Conservation (phyloP, 768 basidiomycete genomes). For the Trametes cinnabarina region DNA sequence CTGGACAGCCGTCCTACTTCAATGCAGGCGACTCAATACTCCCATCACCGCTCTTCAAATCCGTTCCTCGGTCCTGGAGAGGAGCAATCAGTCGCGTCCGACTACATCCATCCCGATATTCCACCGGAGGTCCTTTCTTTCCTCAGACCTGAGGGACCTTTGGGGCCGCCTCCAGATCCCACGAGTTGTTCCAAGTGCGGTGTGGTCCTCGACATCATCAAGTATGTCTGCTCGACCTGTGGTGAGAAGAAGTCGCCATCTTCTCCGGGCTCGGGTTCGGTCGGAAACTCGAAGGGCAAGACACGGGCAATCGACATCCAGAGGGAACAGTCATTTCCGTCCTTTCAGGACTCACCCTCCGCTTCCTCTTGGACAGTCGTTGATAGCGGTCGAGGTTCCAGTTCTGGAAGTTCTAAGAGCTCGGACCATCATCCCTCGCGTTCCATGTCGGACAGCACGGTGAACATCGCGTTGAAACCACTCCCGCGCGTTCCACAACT, state of each 20-base stretch:
- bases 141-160: conserved; percentile 47
- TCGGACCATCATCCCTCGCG: conserved; percentile 10
- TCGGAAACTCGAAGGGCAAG: conserved; percentile 46
- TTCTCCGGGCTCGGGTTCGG: conserved; percentile 18
- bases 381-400: conserved; percentile 12
- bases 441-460: conserved; percentile 15
- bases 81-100: conserved; percentile 19
- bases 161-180: conserved; percentile 60
- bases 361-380: conserved; percentile 28
- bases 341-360: conserved; percentile 14
- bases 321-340: conserved; percentile 20
- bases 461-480: not conserved
- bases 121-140: conserved; percentile 50
- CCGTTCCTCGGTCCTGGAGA: conserved; percentile 17
- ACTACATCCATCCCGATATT: conserved; percentile 37
- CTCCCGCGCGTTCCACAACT: not conserved
- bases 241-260: conserved; percentile 64
- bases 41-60: conserved; percentile 19
- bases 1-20: conserved; percentile 56
- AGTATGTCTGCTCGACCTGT: conserved; percentile 88
- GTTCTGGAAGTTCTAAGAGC: conserved; percentile 7
- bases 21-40: conserved; percentile 42
- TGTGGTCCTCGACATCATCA: conserved; percentile 68
- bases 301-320: conserved; percentile 36
- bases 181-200: conserved; percentile 87